phyloP scores from a whole-genome alignment of 1,284 basidiomycete genomes.

The Takashimella tepidaria region DNA sequence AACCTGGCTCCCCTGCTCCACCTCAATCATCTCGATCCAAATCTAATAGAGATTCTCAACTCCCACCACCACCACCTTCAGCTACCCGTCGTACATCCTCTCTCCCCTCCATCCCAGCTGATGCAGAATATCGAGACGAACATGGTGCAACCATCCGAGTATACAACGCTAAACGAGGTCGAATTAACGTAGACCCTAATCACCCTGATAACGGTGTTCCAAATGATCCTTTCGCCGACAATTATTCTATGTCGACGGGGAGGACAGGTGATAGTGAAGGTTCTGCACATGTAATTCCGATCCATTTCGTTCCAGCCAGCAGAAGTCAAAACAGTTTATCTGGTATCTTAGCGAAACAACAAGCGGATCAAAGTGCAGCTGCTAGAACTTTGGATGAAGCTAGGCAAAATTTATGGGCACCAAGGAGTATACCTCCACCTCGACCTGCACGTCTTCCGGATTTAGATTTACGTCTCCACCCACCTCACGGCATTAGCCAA shows the following conservation, averaged over 20 bases:
- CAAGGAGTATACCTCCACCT: conserved; percentile 21
- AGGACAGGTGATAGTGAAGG: conserved; percentile 22
- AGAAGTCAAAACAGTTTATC: conserved; percentile 19
- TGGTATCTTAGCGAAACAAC: conserved; percentile 5
- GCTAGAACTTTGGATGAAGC: conserved; percentile 41
- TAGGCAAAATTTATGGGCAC: conserved; percentile 39
- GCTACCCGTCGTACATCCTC: conserved; percentile 18
- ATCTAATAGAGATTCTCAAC: conserved; percentile 6
- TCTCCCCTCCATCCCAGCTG: conserved; percentile 27
- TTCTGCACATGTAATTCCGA: conserved; percentile 47
- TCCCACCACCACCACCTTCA: conserved; percentile 7
- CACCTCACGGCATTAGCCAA: conserved; percentile 1
- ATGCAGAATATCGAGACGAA: conserved; percentile 37
- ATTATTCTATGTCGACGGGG: conserved; percentile 36
- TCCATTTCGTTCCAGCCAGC: conserved; percentile 44
- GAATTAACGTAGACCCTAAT: conserved; percentile 39
- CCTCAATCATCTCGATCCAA: conserved; percentile 22
- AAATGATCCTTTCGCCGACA: conserved; percentile 43
- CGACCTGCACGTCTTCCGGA: conserved; percentile 46
- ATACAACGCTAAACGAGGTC: conserved; percentile 29
- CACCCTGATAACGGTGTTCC: conserved; percentile 24
- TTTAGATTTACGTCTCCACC: conserved; percentile 42
- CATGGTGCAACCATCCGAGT: conserved; percentile 32
- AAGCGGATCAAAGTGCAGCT: conserved; percentile 18
- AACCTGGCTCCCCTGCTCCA: conserved; percentile 28